Evolutionary conservation across 768 basidiomycete species (phyloP).

Genomic region (Pulveroboletus sp.): DNA sequence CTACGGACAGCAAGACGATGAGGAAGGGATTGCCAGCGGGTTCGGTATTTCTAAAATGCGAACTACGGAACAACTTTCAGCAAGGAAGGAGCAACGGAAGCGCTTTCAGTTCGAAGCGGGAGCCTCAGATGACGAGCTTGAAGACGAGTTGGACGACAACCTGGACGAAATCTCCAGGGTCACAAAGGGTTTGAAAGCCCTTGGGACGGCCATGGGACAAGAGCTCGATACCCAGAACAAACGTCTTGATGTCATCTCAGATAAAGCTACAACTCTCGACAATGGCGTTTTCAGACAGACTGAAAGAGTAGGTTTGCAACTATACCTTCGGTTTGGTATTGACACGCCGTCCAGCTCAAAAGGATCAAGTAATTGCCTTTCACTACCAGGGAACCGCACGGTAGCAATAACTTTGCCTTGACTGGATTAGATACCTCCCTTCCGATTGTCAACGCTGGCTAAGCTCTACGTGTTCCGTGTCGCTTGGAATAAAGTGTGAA

Average conservation of each 20-base stretch:
- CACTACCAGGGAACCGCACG: neutral
- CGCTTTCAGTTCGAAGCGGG: constrained; percentile 90
- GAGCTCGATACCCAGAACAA: constrained; percentile 86
- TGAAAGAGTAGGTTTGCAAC: constrained; percentile 53
- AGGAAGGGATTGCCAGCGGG: constrained; percentile 30
- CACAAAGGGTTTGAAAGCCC: constrained; percentile 71
- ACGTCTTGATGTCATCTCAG: constrained; percentile 70
- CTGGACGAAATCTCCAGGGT: constrained; percentile 80
- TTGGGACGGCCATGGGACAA: constrained; percentile 79
- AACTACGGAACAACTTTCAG: constrained; percentile 49
- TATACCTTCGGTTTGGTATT: constrained; percentile 17
- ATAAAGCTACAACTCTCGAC: constrained; percentile 76
- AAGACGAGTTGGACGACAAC: constrained; percentile 92
- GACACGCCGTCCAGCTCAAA: constrained; percentile 45
- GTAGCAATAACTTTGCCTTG: neutral
- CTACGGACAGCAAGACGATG: constrained; percentile 51
- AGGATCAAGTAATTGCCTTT: constrained; percentile 45
- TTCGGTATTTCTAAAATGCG: constrained; percentile 40
- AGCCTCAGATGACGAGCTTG: constrained; percentile 88
- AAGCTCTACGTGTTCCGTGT: too few species aligned
- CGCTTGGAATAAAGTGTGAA: neutral
- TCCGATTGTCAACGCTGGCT: neutral
- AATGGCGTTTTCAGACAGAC: constrained; percentile 77
- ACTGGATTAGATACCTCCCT: constrained; percentile 19
- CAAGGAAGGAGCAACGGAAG: constrained; percentile 66